Evolutionary conservation across 2,329 filamentous ascomycete species (phyloP).

Genomic region (Diaporthe australafricana): DNA sequence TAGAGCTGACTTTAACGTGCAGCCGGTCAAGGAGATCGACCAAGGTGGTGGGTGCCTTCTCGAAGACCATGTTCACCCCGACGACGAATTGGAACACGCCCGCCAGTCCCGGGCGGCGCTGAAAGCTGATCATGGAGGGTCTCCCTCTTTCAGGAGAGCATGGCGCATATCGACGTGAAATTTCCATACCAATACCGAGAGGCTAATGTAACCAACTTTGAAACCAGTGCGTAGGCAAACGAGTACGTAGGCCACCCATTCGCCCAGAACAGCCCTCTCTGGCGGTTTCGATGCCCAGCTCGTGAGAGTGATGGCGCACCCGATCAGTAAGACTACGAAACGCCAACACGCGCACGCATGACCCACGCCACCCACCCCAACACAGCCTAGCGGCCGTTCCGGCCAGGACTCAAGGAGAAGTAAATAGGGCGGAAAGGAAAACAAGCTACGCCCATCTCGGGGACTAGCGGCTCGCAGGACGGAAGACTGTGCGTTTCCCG

Average conservation of each 20-base stretch:
- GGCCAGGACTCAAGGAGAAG: not conserved
- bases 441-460: constrained; percentile 16
- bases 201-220: not conserved
- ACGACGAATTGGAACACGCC: constrained; percentile 13
- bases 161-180: not conserved
- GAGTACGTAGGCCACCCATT: not conserved
- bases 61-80: not conserved
- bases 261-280: no score
- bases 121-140: no score
- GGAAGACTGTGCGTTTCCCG: constrained; percentile 24
- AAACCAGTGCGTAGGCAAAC: not conserved
- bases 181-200: not conserved
- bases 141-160: not conserved
- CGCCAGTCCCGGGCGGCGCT: not conserved
- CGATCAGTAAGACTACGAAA: not conserved
- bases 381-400: constrained; percentile 12
- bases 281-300: not conserved
- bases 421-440: not conserved
- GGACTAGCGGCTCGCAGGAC: constrained; percentile 12
- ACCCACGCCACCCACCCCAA: constrained; percentile 13
- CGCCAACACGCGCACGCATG: constrained; percentile 14
- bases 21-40: constrained; percentile 20
- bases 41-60: not conserved
- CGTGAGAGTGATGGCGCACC: not conserved
- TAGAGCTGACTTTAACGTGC: not conserved